Evolutionary conservation across 306 rosid species (phyloP).

Genomic region (Pyrus pyrifolia): DNA sequence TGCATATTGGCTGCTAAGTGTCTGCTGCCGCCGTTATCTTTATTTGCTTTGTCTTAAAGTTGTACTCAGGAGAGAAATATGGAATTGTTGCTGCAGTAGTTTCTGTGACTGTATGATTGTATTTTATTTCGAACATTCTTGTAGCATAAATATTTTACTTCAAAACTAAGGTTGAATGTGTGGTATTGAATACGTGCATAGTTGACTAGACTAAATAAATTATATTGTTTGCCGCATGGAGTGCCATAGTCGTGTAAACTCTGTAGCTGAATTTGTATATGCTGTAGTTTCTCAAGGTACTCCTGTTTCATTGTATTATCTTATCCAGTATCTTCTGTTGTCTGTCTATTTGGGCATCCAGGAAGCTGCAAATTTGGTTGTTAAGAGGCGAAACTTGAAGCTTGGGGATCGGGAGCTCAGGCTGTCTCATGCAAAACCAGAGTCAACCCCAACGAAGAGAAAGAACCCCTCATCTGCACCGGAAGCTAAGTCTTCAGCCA

Average conservation of each 20-base stretch:
- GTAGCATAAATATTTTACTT: background rate
- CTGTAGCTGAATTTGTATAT: background rate
- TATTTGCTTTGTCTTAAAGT: background rate
- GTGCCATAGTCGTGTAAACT: background rate
- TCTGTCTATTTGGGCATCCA: constrained; percentile 20
- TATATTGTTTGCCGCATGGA: background rate
- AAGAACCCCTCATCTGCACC: constrained; percentile 26
- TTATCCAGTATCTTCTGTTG: background rate
- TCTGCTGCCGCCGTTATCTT: background rate
- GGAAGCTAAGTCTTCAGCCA: constrained; percentile 35
- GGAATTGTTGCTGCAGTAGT: background rate
- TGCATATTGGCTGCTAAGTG: background rate
- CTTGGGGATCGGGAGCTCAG: constrained; percentile 70
- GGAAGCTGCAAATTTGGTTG: constrained; percentile 68
- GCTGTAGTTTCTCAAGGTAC: background rate
- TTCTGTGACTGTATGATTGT: background rate
- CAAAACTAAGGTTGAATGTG: background rate
- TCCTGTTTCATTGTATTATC: background rate
- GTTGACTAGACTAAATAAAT: background rate
- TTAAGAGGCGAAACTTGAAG: constrained; percentile 55
- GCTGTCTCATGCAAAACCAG: constrained; percentile 45
- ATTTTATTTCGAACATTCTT: background rate
- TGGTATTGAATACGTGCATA: background rate
- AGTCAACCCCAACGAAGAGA: constrained; percentile 49
- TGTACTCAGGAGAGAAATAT: background rate